Evolutionary conservation across 129 eudicot genomes (phyloP).

Genomic region (Glebionis coronaria): DNA sequence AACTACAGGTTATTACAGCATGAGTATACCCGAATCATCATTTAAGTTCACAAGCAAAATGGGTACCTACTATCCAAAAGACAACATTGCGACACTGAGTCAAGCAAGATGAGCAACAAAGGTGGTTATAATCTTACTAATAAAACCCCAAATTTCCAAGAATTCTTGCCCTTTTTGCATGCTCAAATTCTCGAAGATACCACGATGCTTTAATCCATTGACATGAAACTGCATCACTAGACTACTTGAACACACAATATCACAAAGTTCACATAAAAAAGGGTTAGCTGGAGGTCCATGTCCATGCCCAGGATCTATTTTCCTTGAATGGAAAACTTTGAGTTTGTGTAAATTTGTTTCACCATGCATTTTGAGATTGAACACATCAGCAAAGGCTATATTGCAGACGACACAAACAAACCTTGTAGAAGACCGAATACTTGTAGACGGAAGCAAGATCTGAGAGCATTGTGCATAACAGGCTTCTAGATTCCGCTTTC

Average conservation of each 20-base stretch:
- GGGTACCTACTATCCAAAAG: neutral
- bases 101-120: neutral
- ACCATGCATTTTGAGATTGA: constrained; percentile 37
- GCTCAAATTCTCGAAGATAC: constrained; percentile 25
- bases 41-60: constrained; percentile 1
- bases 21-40: neutral
- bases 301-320: no score
- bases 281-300: constrained; percentile 14
- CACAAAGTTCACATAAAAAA: constrained; percentile 36
- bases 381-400: constrained; percentile 31
- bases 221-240: constrained; percentile 36
- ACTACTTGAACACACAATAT: constrained; percentile 26
- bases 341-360: constrained; percentile 24
- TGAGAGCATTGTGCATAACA: constrained; percentile 20
- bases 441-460: constrained; percentile 15
- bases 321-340: constrained; percentile 15
- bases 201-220: constrained; percentile 31
- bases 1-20: neutral
- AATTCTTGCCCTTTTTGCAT: constrained; percentile 28
- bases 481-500: constrained; percentile 24
- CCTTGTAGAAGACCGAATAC: constrained; percentile 23
- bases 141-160: constrained; percentile 9
- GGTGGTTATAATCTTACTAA: neutral
- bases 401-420: constrained; percentile 31
- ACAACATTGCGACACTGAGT: neutral